phyloP scores from a whole-genome alignment of 495 filamentous ascomycete genomes.

The Mytilinidion resinicola region DNA sequence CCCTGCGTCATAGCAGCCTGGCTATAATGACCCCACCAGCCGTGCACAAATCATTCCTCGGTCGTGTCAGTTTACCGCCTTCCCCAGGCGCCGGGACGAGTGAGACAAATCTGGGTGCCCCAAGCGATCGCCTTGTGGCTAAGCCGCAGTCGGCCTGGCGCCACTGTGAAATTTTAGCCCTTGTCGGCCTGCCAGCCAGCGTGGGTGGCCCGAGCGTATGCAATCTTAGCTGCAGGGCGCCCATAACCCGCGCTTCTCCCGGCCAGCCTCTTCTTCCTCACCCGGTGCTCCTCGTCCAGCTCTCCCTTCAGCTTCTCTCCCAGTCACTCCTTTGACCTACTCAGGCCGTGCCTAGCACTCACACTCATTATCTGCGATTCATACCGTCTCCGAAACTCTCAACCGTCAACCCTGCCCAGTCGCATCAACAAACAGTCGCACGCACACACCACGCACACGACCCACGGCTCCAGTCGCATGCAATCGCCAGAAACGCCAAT shows the following conservation, averaged over 20 bases:
- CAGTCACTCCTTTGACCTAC: conserved; percentile 1
- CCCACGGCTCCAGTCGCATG: neutral
- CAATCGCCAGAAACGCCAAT: neutral
- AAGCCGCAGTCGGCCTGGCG: no score
- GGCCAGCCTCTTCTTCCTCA: neutral
- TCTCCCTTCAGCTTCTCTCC: neutral
- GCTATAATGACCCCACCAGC: no score
- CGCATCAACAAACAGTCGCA: conserved; percentile 2
- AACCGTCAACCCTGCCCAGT: neutral
- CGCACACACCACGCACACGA: neutral
- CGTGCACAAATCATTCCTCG: no score
- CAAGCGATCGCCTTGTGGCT: no score
- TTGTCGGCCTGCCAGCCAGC: no score
- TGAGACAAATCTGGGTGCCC: no score
- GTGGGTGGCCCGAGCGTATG: no score
- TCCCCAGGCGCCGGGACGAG: no score
- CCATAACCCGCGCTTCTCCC: neutral
- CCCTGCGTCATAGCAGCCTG: no score
- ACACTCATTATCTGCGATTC: conserved; percentile 13
- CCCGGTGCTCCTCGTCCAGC: neutral
- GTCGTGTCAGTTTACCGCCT: no score
- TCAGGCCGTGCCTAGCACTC: conserved; percentile 19
- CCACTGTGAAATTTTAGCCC: no score
- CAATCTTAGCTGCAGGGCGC: no score
- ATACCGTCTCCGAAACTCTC: neutral